Evolutionary conservation across 106 monocot genomes (phyloP).

Genomic region (Gastrodia elata): DNA sequence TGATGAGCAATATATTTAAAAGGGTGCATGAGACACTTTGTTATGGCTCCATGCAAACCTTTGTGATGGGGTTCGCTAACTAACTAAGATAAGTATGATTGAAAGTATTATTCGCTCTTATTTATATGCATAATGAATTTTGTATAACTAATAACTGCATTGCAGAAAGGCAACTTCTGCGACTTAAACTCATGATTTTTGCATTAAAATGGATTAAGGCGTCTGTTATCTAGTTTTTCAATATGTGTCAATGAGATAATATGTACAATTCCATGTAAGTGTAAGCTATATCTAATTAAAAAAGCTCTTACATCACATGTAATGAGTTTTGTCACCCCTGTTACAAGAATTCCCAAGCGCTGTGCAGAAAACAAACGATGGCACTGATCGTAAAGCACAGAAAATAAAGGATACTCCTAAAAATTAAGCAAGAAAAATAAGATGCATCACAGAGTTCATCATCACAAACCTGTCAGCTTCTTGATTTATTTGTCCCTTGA

Average conservation of each 20-base stretch:
- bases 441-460: neutral
- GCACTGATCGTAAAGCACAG: neutral
- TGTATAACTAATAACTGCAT: neutral
- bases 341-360: neutral
- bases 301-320: neutral
- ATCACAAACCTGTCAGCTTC: conserved; percentile 55
- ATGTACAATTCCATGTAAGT: neutral
- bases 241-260: neutral
- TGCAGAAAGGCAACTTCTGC: neutral
- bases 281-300: neutral
- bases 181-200: neutral
- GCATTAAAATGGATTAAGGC: neutral
- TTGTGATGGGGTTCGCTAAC: too few relatives aligned
- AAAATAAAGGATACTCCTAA: neutral
- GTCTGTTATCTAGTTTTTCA: neutral
- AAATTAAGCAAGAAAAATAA: neutral
- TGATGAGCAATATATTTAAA: neutral
- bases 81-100: neutral
- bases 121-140: neutral
- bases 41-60: too few relatives aligned
- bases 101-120: neutral
- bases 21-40: neutral
- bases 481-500: conserved; percentile 69
- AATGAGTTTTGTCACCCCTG: neutral
- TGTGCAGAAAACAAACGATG: too few relatives aligned